These are phyloP conservation scores for Ceratocystis harringtonii DNA, from an alignment of 2,329 filamentous ascomycete species.

Conservation along the genomic window DNA sequence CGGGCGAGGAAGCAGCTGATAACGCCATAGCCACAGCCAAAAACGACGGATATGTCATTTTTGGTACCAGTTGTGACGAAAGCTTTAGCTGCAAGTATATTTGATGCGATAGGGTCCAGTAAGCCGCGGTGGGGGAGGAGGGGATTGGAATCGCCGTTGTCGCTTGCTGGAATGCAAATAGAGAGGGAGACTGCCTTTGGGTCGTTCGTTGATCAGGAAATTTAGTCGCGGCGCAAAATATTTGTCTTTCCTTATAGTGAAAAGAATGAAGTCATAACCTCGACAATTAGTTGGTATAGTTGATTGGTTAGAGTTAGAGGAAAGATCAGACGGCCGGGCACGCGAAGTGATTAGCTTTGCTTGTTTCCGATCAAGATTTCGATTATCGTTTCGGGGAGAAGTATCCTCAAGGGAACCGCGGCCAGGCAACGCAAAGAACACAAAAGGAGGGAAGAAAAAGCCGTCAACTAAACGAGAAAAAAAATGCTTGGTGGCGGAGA, in stretches of 20 bases:
- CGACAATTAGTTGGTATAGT: background rate
- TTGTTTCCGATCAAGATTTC: no score
- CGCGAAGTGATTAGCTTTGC: no score
- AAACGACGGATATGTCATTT: conserved; percentile 12
- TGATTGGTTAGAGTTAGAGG: background rate
- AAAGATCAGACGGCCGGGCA: background rate
- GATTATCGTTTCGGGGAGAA: background rate
- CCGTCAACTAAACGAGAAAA: background rate
- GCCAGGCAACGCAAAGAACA: background rate
- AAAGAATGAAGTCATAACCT: background rate
- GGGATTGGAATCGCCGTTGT: no score
- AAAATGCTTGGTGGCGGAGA: background rate
- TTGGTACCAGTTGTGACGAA: background rate
- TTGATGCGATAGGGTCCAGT: no score
- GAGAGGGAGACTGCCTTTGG: background rate
- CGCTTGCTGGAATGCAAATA: background rate
- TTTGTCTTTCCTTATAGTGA: conserved; percentile 15
- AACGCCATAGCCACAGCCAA: conserved; percentile 10
- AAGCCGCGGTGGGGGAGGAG: no score
- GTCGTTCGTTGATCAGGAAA: conserved; percentile 2
- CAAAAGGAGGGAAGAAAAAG: background rate
- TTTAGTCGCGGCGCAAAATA: no score
- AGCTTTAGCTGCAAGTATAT: no score
- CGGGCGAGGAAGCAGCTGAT: conserved; percentile 10
- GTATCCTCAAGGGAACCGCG: background rate